Conservation (phyloP, 768 basidiomycete species). For the Cubamyces lactineus region DNA sequence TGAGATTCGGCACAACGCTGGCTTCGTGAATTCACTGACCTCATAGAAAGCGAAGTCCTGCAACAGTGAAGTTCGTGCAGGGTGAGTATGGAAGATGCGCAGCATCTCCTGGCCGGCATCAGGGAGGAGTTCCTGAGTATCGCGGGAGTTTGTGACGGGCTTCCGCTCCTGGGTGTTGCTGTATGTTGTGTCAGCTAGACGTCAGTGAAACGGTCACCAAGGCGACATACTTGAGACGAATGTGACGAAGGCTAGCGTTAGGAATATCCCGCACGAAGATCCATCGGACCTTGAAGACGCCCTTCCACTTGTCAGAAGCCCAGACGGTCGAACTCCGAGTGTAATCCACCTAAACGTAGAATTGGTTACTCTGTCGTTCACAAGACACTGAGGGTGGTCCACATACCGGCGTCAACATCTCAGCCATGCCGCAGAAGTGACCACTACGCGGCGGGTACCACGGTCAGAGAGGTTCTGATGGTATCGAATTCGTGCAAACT, state of each 20-base stretch:
- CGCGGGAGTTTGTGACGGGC: constrained; percentile 96
- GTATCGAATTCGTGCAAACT: neutral
- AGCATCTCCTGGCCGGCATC: constrained; percentile 98
- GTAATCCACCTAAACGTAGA: constrained; percentile 73
- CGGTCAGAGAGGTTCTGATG: neutral
- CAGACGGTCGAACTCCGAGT: constrained; percentile 94
- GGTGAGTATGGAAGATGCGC: constrained; percentile 92
- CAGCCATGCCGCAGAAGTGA: constrained; percentile 98
- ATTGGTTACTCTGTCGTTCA: neutral
- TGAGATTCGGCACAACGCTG: neutral
- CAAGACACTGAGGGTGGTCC: neutral
- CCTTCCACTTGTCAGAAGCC: constrained; percentile 99
- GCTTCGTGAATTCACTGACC: constrained; percentile 44
- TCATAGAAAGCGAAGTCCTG: constrained; percentile 95
- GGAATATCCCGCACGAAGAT: constrained; percentile 96
- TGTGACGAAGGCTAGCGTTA: constrained; percentile 86
- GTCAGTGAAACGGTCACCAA: neutral
- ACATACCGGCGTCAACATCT: constrained; percentile 91
- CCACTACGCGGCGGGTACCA: constrained; percentile 52
- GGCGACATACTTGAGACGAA: constrained; percentile 72
- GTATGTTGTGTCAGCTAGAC: neutral
- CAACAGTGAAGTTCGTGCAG: constrained; percentile 87
- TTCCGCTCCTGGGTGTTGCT: constrained; percentile 98
- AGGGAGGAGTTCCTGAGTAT: constrained; percentile 94
- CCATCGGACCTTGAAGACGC: constrained; percentile 98